Evolutionary conservation across 73 alveolate genomes (phyloP).

Genomic region (Diophrys appendiculata): DNA sequence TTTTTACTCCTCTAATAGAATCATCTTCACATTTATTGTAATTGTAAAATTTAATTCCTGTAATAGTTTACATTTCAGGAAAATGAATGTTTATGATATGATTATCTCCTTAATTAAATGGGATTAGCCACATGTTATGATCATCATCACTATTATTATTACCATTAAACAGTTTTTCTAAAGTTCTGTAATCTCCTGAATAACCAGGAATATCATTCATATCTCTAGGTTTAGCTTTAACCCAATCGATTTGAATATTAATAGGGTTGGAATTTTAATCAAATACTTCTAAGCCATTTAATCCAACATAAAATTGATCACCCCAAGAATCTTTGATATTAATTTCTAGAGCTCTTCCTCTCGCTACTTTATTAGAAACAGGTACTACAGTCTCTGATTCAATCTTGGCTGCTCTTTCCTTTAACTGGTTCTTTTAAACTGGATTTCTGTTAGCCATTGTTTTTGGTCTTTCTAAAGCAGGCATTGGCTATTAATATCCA

Average conservation of each 20-base stretch:
- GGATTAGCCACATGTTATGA: slow-evolving; percentile 80
- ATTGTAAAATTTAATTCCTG: slow-evolving; percentile 66
- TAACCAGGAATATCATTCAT: slow-evolving; percentile 64
- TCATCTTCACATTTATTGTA: slow-evolving; percentile 76
- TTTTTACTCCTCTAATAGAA: slow-evolving; percentile 73
- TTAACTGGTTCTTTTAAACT: too few relatives aligned
- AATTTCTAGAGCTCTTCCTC: slow-evolving; percentile 19
- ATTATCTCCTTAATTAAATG: slow-evolving; percentile 63
- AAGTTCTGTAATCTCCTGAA: slow-evolving; percentile 77
- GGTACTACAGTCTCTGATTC: too few relatives aligned
- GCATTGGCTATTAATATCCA: too few relatives aligned
- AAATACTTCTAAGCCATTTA: slow-evolving; percentile 77
- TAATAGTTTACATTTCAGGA: slow-evolving; percentile 33
- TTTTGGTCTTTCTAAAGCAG: too few relatives aligned
- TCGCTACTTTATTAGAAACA: not conserved
- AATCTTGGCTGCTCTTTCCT: too few relatives aligned
- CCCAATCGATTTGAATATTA: slow-evolving; percentile 25
- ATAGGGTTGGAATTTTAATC: slow-evolving; percentile 59
- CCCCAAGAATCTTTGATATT: slow-evolving; percentile 76
- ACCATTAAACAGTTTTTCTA: slow-evolving; percentile 70
- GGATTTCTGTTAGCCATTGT: too few relatives aligned
- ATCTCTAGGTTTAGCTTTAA: slow-evolving; percentile 75
- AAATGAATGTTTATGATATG: slow-evolving; percentile 61
- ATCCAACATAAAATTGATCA: slow-evolving; percentile 79
- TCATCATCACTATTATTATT: slow-evolving; percentile 73